Evolutionary conservation across 2,329 filamentous ascomycete genomes (phyloP).

Genomic region (Aspergillus neoniger): DNA sequence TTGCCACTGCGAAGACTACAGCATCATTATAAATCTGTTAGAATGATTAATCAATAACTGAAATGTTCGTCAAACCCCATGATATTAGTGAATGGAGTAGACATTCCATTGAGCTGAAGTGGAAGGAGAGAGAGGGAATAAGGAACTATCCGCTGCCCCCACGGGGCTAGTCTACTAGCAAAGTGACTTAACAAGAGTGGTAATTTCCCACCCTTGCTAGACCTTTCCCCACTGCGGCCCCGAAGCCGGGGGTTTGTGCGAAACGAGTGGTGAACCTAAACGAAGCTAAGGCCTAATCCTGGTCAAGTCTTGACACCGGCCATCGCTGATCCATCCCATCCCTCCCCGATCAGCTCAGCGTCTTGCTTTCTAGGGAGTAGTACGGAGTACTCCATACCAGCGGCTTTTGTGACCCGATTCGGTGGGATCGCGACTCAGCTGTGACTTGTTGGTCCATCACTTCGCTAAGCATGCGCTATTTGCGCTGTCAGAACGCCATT

Average conservation of each 20-base stretch:
- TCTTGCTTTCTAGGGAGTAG: too few relatives aligned
- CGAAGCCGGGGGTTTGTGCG: neutral
- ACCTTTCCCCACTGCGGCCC: neutral
- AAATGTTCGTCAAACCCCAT: neutral
- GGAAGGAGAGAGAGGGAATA: neutral
- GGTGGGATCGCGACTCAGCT: neutral
- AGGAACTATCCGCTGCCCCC: neutral
- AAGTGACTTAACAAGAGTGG: neutral
- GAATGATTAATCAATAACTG: too few relatives aligned
- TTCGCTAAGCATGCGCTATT: neutral
- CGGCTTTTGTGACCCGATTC: neutral
- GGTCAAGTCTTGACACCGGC: neutral
- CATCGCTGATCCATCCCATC: neutral
- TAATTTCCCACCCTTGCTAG: slow-evolving; percentile 3
- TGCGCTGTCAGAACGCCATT: neutral
- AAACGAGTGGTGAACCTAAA: neutral
- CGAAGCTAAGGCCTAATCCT: neutral
- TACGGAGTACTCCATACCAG: too few relatives aligned
- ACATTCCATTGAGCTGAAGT: neutral
- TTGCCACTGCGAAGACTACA: neutral
- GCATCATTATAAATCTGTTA: neutral
- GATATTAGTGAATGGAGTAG: neutral
- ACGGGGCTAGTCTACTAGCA: neutral
- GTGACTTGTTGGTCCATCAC: neutral
- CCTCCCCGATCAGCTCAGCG: neutral